phyloP scores from a whole-genome alignment of 495 filamentous ascomycete species.

The Trichoderma virens region DNA sequence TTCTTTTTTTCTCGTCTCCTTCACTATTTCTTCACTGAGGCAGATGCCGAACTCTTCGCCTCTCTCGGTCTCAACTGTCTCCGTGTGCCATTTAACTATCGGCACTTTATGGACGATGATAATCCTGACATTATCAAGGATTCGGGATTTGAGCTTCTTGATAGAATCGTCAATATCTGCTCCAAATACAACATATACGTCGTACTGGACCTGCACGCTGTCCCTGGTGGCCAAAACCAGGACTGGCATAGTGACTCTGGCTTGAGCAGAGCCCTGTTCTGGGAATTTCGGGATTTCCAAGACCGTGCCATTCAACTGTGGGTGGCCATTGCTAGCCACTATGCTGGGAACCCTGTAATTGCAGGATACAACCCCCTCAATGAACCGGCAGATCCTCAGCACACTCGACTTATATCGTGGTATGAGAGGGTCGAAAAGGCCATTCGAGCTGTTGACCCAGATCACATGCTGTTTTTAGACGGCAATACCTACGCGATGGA shows the following conservation, averaged over 20 bases:
- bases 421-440: slow-evolving; percentile 50
- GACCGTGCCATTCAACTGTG: slow-evolving; percentile 52
- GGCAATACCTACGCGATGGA: slow-evolving; percentile 54
- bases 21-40: slow-evolving; percentile 52
- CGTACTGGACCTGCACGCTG: slow-evolving; percentile 52
- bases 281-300: slow-evolving; percentile 52
- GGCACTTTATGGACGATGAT: slow-evolving; percentile 54
- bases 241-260: slow-evolving; percentile 55
- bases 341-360: slow-evolving; percentile 42
- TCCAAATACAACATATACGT: slow-evolving; percentile 47
- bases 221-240: slow-evolving; percentile 52
- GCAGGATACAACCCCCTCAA: slow-evolving; percentile 59
- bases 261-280: slow-evolving; percentile 46
- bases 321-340: slow-evolving; percentile 46
- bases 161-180: slow-evolving; percentile 49
- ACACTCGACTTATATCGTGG: slow-evolving; percentile 43
- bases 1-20: slow-evolving; percentile 36
- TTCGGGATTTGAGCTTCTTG: slow-evolving; percentile 48
- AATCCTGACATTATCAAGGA: slow-evolving; percentile 48
- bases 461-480: slow-evolving; percentile 55
- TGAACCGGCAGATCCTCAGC: slow-evolving; percentile 50
- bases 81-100: slow-evolving; percentile 54
- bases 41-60: slow-evolving; percentile 53
- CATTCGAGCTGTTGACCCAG: slow-evolving; percentile 46
- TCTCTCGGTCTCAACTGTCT: slow-evolving; percentile 50